Evolutionary conservation across 2,329 filamentous ascomycete species (phyloP).

Genomic region (Fusarium longipes): DNA sequence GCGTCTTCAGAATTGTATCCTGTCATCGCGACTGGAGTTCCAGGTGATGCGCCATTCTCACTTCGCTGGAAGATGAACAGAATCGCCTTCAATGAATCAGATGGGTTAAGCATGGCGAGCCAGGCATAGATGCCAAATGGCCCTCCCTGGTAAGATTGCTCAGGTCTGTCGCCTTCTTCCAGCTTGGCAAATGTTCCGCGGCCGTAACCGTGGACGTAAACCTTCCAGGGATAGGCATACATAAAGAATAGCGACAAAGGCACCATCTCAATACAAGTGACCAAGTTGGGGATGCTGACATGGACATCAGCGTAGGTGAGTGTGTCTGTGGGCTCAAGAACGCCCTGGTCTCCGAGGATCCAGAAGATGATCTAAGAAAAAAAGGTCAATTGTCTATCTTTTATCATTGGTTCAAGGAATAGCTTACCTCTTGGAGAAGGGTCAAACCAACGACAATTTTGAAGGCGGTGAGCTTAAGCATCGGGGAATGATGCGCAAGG

Average conservation of each 20-base stretch:
- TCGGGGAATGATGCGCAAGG: slow-evolving; percentile 33
- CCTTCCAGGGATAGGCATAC: slow-evolving; percentile 37
- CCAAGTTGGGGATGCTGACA: slow-evolving; percentile 37
- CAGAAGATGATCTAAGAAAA: slow-evolving; percentile 24
- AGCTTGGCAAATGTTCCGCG: slow-evolving; percentile 13
- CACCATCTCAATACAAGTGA: slow-evolving; percentile 38
- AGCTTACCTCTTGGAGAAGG: slow-evolving; percentile 33
- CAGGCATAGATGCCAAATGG: slow-evolving; percentile 30
- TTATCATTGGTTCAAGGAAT: rapidly evolving
- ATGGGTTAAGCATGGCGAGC: slow-evolving; percentile 35
- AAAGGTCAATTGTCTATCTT: neutral
- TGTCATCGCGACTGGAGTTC: slow-evolving; percentile 9
- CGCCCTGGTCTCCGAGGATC: slow-evolving; percentile 23
- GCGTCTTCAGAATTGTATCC: slow-evolving; percentile 10
- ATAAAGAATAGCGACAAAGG: slow-evolving; percentile 36
- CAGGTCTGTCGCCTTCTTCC: neutral
- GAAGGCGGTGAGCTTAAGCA: slow-evolving; percentile 39
- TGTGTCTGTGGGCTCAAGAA: slow-evolving; percentile 23
- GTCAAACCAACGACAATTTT: slow-evolving; percentile 35
- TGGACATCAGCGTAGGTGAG: slow-evolving; percentile 41
- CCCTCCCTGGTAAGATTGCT: slow-evolving; percentile 29
- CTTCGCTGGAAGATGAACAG: slow-evolving; percentile 19
- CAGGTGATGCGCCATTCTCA: neutral
- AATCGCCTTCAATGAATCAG: slow-evolving; percentile 27
- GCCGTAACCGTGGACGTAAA: slow-evolving; percentile 21